Evolutionary conservation across 345 rosid genomes (phyloP), one percentile per base, ranked within the genome.

Genomic region (Crucihimalaya himalaica): DNA sequence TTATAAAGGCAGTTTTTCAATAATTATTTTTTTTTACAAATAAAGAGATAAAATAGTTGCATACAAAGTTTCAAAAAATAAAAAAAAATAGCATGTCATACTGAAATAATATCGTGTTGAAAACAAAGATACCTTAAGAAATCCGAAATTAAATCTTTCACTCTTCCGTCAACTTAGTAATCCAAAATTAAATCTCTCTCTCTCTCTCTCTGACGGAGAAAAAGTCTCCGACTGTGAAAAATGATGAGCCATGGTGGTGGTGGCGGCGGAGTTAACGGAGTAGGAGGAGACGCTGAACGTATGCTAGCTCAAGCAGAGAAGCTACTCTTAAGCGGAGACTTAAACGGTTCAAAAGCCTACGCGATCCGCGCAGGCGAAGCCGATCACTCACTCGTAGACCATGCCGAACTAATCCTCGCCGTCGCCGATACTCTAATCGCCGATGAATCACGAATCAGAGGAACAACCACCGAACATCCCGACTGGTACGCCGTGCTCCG

Each of bases 401-500:
- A 67, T 13, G 84, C 96, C 1, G 90, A 84, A 65, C 85, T 82
- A 62, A 84, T 94, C 66, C 88, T 94, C 35, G 93, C 96, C 66
- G 86, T 94, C 13, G 88, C 86, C 50, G 98, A 94, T 76, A 88
- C 96, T 31, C 77, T 94, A n/a, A 73, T 93, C 62, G 87, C 90
- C 63, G 87, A 85, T 15, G 89, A 88, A 70, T 68, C 86, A 3
- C 50, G 82, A 15, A 55, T 76, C 62, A 21, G 82, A 3, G 79
- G 61, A 48, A 16, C 6, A 13, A 31, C 71, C 13, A n/a, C 71
- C 51, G 70, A 77, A 75, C 71, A 79, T 63, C 85, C 76, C 8
- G 95, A 91, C 69, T 94, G 86, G 86, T 94, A 94, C 71, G 83
- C 87, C 29, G 84, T 91, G 14, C 91, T 94, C 57, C 97, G 93